Base-by-base conservation (phyloP, 176 grass and related monocot species). In the Chloris gayana region DNA sequence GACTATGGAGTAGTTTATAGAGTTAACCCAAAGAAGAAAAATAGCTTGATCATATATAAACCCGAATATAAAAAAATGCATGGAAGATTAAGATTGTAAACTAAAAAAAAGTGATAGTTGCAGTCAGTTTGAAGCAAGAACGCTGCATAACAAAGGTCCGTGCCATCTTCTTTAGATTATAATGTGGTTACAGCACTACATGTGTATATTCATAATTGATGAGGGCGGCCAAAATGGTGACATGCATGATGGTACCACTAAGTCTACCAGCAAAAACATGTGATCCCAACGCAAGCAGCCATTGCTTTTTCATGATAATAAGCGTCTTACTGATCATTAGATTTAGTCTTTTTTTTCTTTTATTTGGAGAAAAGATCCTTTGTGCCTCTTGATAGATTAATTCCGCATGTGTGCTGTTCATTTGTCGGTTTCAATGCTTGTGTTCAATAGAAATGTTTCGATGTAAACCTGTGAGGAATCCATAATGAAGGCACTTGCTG, bases 261-360 rank as follows among this genome's bases (percentile, higher is more conserved):
- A 76, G 35, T 56, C 44, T 70, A 64, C 45, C 29, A 85, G 45
- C 68, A 27, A 80, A 34, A 67, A 50, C 77, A 85, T 85, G 82
- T 85, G 77, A 80, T 64, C 64, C 60, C 64, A 30, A 66, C 71
- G 65, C 64, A 89, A 85, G 77, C 82, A 81, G 72, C 57, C 77
- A 24, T 64, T 64, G 42, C 82, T 35, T 85, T 80, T 34, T 29
- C 42, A 34, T 19, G 68, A 61, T 38, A 82, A 56, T 24, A 38
- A 74, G 64, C 64, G 42, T n/a, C 22, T 29, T 37, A 60, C 24
- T 27, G 24, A 60, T 2, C 12, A 0, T 29, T 27, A 22, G 6
- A 14, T 31, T 1, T 27, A 59, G n/a, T 61, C 58, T 27, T 58
- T 29, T 61, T 14, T 29, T 27, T 13, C 11, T 29, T 3, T 61